Percentiles rank a stretch among this genome's conserved stretches.
Conservation (phyloP, 345 rosid genomes). For the Lumnitzera littorea region DNA sequence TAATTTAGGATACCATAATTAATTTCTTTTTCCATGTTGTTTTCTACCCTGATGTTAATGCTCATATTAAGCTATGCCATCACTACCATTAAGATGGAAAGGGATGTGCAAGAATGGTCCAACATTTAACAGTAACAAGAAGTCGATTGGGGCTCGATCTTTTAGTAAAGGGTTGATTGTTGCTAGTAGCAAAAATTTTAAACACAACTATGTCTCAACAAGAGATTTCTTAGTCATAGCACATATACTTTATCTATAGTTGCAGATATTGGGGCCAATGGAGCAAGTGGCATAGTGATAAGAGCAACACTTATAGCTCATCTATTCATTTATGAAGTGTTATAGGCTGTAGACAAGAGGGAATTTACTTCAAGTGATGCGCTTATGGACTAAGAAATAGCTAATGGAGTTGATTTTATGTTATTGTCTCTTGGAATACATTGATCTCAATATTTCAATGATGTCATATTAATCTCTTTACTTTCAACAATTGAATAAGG, state of each 20-base stretch:
- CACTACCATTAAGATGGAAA: constrained; percentile 27
- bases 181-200: constrained; percentile 15
- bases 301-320: constrained; percentile 36
- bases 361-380: constrained; percentile 33
- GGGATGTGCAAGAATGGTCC: constrained; percentile 27
- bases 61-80: constrained; percentile 10
- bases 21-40: too few relatives aligned
- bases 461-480: constrained; percentile 44
- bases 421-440: constrained; percentile 47
- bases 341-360: constrained; percentile 15
- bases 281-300: constrained; percentile 24
- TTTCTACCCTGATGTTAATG: too few relatives aligned
- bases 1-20: too few relatives aligned
- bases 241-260: constrained; percentile 33
- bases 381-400: constrained; percentile 62
- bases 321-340: constrained; percentile 26
- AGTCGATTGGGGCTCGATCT: constrained; percentile 32
- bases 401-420: constrained; percentile 56
- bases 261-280: constrained; percentile 18
- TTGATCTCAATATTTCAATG: constrained; percentile 19
- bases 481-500: constrained; percentile 48
- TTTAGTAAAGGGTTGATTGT: constrained; percentile 23
- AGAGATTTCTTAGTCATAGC: constrained; percentile 31
- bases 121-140: constrained; percentile 21
- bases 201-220: constrained; percentile 18